phyloP scores from a whole-genome alignment of 2,329 filamentous ascomycete genomes.

The Hypomyces rosellus region DNA sequence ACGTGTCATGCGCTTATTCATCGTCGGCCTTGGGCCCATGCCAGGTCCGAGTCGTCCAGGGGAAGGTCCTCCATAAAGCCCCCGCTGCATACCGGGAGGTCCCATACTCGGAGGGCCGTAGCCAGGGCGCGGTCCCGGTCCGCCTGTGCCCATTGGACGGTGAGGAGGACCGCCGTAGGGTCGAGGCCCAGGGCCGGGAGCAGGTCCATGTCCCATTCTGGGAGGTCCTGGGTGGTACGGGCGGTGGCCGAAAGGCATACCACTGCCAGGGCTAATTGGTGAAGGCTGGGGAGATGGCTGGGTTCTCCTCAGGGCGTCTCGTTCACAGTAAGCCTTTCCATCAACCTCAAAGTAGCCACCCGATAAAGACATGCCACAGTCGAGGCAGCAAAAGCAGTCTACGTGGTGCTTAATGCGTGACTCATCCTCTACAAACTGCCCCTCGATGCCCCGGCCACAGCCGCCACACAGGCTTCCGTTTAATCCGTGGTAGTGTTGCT shows the following conservation, averaged over 20 bases:
- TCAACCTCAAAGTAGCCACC: slow-evolving; percentile 90
- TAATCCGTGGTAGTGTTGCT: slow-evolving; percentile 83
- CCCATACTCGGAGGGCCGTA: slow-evolving; percentile 8
- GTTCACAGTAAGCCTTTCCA: slow-evolving; percentile 76
- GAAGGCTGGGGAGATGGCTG: slow-evolving; percentile 22
- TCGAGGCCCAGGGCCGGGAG: slow-evolving; percentile 14
- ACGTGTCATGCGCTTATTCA: slow-evolving; percentile 59
- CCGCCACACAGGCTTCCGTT: slow-evolving; percentile 79
- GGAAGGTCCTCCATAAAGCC: slow-evolving; percentile 11
- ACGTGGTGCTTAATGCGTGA: slow-evolving; percentile 74
- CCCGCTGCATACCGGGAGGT: slow-evolving; percentile 6
- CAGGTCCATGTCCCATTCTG: slow-evolving; percentile 1
- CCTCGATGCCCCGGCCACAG: slow-evolving; percentile 84
- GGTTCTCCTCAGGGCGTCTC: slow-evolving; percentile 63
- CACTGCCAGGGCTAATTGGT: neutral
- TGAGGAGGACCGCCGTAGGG: slow-evolving; percentile 2
- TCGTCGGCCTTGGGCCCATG: slow-evolving; percentile 31
- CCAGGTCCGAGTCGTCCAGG: slow-evolving; percentile 12
- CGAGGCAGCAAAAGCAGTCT: slow-evolving; percentile 75
- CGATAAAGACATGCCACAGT: slow-evolving; percentile 66
- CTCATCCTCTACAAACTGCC: slow-evolving; percentile 85
- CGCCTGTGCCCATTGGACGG: slow-evolving; percentile 18
- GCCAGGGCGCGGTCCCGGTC: slow-evolving; percentile 14
- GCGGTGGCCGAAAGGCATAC: neutral
- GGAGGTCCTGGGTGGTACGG: slow-evolving; percentile 8